Evolutionary conservation across 1,284 basidiomycete genomes (phyloP).

Genomic region (Flammula alnicola): DNA sequence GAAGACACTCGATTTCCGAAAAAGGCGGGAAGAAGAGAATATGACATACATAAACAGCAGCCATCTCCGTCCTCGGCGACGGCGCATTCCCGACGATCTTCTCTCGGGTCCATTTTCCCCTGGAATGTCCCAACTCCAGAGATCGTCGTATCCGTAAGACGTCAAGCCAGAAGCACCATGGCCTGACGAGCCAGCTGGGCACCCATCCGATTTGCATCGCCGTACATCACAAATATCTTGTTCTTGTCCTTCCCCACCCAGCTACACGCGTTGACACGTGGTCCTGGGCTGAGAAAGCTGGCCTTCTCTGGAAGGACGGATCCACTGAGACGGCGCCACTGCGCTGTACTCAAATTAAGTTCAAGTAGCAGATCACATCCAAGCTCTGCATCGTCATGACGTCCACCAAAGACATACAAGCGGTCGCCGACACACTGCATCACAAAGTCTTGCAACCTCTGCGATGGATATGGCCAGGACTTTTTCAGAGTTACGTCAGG

Average conservation of each 20-base stretch:
- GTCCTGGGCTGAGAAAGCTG: conserved; percentile 1
- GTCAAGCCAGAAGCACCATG: neutral
- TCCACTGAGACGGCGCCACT: conserved; percentile 7
- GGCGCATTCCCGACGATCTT: conserved; percentile 14
- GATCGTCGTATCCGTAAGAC: conserved; percentile 8
- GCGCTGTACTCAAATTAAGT: neutral
- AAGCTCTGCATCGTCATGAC: neutral
- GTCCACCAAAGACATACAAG: conserved; percentile 7
- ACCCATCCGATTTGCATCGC: conserved; percentile 8
- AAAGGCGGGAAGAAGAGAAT: neutral
- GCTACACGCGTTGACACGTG: conserved; percentile 5
- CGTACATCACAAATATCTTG: conserved; percentile 8
- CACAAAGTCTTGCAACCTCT: neutral
- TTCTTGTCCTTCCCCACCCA: conserved; percentile 5
- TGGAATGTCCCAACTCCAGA: conserved; percentile 18
- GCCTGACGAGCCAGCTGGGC: conserved; percentile 1
- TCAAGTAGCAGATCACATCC: conserved; percentile 10
- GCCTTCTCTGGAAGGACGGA: neutral
- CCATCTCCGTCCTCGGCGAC: conserved; percentile 13
- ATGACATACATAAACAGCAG: conserved; percentile 9
- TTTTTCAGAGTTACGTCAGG: neutral
- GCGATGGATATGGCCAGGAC: neutral
- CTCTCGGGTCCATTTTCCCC: conserved; percentile 9
- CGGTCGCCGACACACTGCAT: neutral
- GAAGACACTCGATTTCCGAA: neutral